phyloP scores from a whole-genome alignment of 345 rosid species.

The Gossypium australe region DNA sequence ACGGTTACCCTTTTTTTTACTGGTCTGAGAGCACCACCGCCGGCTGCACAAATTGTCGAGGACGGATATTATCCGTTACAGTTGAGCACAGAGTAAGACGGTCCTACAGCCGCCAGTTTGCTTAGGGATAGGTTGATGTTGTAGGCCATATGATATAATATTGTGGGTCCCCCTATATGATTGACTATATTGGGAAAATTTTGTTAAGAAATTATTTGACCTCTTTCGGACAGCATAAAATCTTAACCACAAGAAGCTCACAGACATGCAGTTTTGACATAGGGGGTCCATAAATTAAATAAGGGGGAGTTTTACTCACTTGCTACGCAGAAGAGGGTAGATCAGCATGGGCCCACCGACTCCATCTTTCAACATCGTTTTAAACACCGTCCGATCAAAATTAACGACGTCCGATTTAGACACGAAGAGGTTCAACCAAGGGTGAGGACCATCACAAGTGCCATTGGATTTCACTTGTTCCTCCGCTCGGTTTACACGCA shows the following conservation, averaged over 20 bases:
- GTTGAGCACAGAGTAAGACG: background rate
- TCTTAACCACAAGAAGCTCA: conserved; percentile 24
- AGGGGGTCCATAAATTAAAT: background rate
- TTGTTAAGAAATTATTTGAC: conserved; percentile 14
- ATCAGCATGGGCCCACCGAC: conserved; percentile 87
- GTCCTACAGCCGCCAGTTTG: background rate
- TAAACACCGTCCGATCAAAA: conserved; percentile 70
- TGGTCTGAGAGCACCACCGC: background rate
- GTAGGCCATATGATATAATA: background rate
- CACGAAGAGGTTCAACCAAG: conserved; percentile 86
- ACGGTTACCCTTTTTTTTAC: background rate
- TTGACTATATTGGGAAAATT: background rate
- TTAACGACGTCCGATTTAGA: conserved; percentile 49
- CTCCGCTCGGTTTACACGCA: conserved; percentile 66
- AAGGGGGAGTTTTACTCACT: conserved; percentile 34
- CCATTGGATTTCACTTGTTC: conserved; percentile 54
- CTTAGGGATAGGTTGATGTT: background rate
- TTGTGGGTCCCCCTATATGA: conserved; percentile 6
- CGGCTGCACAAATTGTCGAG: background rate
- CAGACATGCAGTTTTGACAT: conserved; percentile 15
- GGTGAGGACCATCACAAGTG: conserved; percentile 87
- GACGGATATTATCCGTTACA: background rate
- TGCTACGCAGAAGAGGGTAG: conserved; percentile 81
- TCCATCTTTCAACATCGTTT: conserved; percentile 55
- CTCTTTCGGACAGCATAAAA: background rate